A percentile compares a stretch with the other conserved stretches of the same genome.
Evolutionary conservation across 768 basidiomycete genomes (phyloP).

Genomic region (Mycena olivaceomarginata): DNA sequence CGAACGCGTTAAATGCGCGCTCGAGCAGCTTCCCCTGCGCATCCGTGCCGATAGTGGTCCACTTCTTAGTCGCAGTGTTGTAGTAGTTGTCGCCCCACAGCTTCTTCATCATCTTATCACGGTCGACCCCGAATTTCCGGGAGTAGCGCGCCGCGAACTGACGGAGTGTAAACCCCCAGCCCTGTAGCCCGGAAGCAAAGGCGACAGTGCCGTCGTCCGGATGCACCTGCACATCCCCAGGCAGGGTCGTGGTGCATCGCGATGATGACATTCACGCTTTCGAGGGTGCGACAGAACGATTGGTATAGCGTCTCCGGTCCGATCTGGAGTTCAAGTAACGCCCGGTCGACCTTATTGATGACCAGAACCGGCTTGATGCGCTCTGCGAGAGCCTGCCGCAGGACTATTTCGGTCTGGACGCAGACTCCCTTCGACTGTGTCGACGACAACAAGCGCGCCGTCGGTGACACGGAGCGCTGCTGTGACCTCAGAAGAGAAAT

Average conservation of each 20-base stretch:
- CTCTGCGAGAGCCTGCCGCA: conserved; percentile 97
- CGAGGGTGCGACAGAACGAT: conserved; percentile 97
- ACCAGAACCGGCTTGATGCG: conserved; percentile 99
- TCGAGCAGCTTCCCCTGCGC: conserved; percentile 93
- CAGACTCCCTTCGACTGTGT: conserved; percentile 99
- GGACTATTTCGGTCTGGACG: conserved; percentile 99
- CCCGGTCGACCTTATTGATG: conserved; percentile 99
- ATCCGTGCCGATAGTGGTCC: conserved; percentile 86
- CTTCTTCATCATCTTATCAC: conserved; percentile 93
- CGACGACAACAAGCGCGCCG: conserved; percentile 99
- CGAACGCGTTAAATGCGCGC: conserved; percentile 98
- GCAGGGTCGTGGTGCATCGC: conserved; percentile 95
- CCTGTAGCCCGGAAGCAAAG: conserved; percentile 99
- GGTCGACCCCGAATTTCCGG: conserved; percentile 99
- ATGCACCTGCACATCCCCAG: conserved; percentile 97
- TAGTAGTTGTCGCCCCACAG: conserved; percentile 96
- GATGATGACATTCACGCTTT: conserved; percentile 98
- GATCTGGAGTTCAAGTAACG: conserved; percentile 98
- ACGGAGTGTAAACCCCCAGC: conserved; percentile 99
- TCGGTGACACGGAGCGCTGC: conserved; percentile 99
- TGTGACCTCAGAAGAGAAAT: conserved; percentile 99
- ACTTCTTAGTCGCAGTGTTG: conserved; percentile 97
- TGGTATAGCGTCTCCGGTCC: conserved; percentile 98
- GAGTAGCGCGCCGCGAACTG: conserved; percentile 96
- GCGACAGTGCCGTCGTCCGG: conserved; percentile 98